Percentiles rank a stretch among this genome's conserved stretches.
These are phyloP conservation scores for Sugiyamaella xylanicola DNA, from an alignment of 1,139 yeast species.

Conservation along the genomic window DNA sequence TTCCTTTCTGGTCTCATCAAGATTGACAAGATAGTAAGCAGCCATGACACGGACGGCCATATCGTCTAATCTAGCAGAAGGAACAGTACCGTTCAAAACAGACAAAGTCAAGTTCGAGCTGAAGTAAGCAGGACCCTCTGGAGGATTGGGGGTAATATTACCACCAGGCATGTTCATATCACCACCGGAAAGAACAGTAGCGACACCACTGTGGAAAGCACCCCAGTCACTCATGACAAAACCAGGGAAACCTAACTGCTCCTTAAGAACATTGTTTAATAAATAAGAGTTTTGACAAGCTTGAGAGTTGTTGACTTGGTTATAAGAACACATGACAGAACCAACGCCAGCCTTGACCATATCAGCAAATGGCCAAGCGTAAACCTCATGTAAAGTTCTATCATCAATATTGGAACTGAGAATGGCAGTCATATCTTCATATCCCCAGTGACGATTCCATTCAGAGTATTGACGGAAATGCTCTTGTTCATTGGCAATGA, in stretches of 20 bases:
- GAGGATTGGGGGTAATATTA: slow-evolving; percentile 57
- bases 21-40: slow-evolving; percentile 50
- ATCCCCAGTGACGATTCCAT: slow-evolving; percentile 46
- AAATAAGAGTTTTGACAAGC: slow-evolving; percentile 64
- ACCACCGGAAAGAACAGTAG: slow-evolving; percentile 59
- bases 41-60: slow-evolving; percentile 64
- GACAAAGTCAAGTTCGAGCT: slow-evolving; percentile 60
- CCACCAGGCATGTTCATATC: slow-evolving; percentile 75
- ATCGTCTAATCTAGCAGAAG: slow-evolving; percentile 59
- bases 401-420: slow-evolving; percentile 56
- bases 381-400: slow-evolving; percentile 63
- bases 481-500: slow-evolving; percentile 66
- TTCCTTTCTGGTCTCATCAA: slow-evolving; percentile 31
- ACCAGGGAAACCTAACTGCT: slow-evolving; percentile 68
- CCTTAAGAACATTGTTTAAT: slow-evolving; percentile 58
- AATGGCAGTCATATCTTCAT: slow-evolving; percentile 26
- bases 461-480: slow-evolving; percentile 62
- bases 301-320: slow-evolving; percentile 58
- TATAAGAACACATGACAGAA: slow-evolving; percentile 64
- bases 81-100: slow-evolving; percentile 57
- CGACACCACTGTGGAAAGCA: slow-evolving; percentile 57
- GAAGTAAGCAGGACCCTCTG: slow-evolving; percentile 59
- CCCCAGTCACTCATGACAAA: slow-evolving; percentile 70
- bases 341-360: slow-evolving; percentile 63
- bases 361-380: slow-evolving; percentile 69